Conservation (phyloP, 2,329 filamentous ascomycete species). For the Apiospora arundinis region DNA sequence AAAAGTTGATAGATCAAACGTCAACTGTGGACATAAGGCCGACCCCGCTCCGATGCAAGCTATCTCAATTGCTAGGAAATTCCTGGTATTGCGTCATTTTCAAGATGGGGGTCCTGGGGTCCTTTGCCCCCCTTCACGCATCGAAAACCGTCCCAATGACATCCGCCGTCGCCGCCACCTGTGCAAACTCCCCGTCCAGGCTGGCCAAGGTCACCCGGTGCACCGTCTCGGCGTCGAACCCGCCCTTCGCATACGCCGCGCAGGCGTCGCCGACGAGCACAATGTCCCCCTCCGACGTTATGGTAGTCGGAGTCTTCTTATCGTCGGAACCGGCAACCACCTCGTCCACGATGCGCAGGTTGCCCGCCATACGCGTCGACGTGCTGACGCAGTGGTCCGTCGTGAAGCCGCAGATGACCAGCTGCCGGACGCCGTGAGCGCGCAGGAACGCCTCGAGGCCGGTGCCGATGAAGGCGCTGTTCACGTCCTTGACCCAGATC, state of each 20-base stretch:
- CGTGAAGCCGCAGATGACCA: slow-evolving; percentile 50
- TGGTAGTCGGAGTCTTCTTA: not conserved
- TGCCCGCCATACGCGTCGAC: slow-evolving; percentile 53
- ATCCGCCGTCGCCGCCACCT: slow-evolving; percentile 45
- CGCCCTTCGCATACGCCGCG: slow-evolving; percentile 50
- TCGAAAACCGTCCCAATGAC: slow-evolving; percentile 30
- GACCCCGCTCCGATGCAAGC: not conserved
- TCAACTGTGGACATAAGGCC: not conserved
- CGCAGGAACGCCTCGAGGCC: slow-evolving; percentile 46
- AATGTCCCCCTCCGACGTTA: slow-evolving; percentile 38
- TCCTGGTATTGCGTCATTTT: not conserved
- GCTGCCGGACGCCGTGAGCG: slow-evolving; percentile 41
- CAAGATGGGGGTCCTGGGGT: not conserved
- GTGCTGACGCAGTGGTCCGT: slow-evolving; percentile 59
- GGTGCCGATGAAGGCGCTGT: slow-evolving; percentile 54
- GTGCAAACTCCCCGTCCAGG: slow-evolving; percentile 52
- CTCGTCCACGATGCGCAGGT: slow-evolving; percentile 49
- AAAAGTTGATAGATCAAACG: not conserved
- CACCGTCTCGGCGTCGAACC: slow-evolving; percentile 51
- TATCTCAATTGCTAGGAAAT: not conserved
- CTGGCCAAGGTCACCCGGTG: slow-evolving; percentile 52
- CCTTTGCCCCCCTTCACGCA: not conserved
- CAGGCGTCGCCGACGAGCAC: slow-evolving; percentile 53
- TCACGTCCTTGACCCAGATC: slow-evolving; percentile 51
- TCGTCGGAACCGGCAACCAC: slow-evolving; percentile 37